Conservation (phyloP, 2,329 filamentous ascomycete species). For the Fusarium nygamai region DNA sequence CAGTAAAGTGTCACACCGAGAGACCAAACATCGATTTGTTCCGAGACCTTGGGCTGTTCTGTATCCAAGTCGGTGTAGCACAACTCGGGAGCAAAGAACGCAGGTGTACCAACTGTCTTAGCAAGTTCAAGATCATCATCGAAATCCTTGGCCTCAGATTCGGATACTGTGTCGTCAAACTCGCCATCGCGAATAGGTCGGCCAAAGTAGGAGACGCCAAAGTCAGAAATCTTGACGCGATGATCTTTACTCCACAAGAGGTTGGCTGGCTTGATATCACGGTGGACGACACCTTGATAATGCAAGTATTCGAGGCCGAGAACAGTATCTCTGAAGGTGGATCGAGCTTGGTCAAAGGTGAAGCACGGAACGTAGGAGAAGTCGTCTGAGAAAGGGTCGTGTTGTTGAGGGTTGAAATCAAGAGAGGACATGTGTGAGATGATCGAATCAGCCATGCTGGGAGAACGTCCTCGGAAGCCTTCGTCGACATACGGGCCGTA, state of each 20-base stretch:
- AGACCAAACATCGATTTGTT: conserved; percentile 97
- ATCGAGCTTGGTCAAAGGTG: conserved; percentile 83
- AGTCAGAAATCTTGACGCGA: conserved; percentile 97
- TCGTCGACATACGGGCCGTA: conserved; percentile 76
- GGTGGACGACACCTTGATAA: conserved; percentile 85
- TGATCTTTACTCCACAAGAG: conserved; percentile 86
- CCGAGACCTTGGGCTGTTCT: conserved; percentile 81
- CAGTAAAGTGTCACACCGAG: conserved; percentile 96
- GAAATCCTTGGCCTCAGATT: conserved; percentile 85
- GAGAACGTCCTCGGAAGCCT: conserved; percentile 71
- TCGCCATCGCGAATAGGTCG: conserved; percentile 86
- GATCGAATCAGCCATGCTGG: conserved; percentile 83
- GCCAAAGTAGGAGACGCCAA: conserved; percentile 97
- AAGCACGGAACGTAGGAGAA: conserved; percentile 94
- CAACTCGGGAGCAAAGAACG: conserved; percentile 96
- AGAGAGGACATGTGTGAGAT: conserved; percentile 75
- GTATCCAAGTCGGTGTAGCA: conserved; percentile 84
- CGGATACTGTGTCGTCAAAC: conserved; percentile 76
- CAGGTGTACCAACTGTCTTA: conserved; percentile 96
- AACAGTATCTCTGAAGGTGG: conserved; percentile 90
- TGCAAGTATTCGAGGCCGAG: conserved; percentile 93
- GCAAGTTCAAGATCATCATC: conserved; percentile 96
- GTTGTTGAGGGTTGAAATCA: conserved; percentile 65
- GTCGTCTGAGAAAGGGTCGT: conserved; percentile 82
- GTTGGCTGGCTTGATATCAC: conserved; percentile 90